Evolutionary conservation across 228 moss, liverwort and hornwort genomes (phyloP).

Genomic region (Sphagnum fallax): DNA sequence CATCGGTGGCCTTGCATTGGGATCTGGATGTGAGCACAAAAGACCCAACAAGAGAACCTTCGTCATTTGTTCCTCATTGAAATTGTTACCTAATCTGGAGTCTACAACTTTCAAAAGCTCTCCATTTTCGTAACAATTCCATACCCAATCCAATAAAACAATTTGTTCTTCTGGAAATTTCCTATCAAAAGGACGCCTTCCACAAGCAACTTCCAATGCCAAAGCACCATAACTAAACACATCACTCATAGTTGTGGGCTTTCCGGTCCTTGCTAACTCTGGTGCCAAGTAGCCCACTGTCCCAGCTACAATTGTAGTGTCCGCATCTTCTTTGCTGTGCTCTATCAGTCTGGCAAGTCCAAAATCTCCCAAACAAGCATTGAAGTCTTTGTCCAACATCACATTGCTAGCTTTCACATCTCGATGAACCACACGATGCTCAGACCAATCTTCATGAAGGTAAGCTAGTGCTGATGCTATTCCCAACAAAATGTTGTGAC

Average conservation of each 20-base stretch:
- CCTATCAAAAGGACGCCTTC: slow-evolving; percentile 15
- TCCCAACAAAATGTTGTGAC: slow-evolving; percentile 25
- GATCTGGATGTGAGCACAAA: too few species aligned
- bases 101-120: slow-evolving; percentile 17
- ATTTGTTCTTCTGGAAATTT: slow-evolving; percentile 9
- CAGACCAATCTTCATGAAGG: slow-evolving; percentile 38
- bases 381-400: slow-evolving; percentile 31
- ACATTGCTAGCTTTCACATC: slow-evolving; percentile 54
- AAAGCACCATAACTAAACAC: slow-evolving; percentile 48
- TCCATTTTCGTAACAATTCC: slow-evolving; percentile 27
- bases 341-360: slow-evolving; percentile 44
- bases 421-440: slow-evolving; percentile 42
- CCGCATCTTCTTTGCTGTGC: slow-evolving; percentile 32
- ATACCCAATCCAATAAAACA: slow-evolving; percentile 27
- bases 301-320: slow-evolving; percentile 50
- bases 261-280: slow-evolving; percentile 40
- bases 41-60: too few species aligned
- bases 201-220: slow-evolving; percentile 35
- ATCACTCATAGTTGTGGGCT: slow-evolving; percentile 44
- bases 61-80: neutral
- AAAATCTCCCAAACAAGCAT: slow-evolving; percentile 32
- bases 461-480: slow-evolving; percentile 33
- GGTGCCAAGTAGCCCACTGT: slow-evolving; percentile 51
- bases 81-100: neutral
- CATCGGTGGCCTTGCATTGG: too few species aligned